Percentiles rank a stretch among this genome's conserved stretches.
Evolutionary conservation across 139 green algal species (phyloP).

Genomic region (Eudorina sp.): DNA sequence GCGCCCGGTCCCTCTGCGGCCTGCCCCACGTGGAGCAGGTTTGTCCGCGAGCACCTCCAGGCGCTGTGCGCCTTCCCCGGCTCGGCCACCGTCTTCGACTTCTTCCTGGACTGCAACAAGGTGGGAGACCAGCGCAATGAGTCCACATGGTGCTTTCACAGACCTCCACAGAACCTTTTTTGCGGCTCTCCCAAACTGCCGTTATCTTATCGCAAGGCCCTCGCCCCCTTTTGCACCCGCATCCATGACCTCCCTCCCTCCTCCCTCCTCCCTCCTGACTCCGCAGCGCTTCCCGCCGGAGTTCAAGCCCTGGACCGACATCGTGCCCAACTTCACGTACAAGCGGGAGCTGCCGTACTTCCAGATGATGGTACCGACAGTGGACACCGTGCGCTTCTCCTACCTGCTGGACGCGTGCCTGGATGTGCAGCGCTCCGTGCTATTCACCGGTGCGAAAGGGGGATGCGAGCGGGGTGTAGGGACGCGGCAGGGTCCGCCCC

Average conservation of each 20-base stretch:
- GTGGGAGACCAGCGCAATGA: too few relatives aligned
- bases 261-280: background rate
- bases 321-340: slow-evolving; percentile 82
- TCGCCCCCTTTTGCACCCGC: too few relatives aligned
- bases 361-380: slow-evolving; percentile 84
- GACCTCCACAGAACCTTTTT: too few relatives aligned
- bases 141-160: too few relatives aligned
- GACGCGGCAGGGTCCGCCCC: too few relatives aligned
- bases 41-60: slow-evolving; percentile 68
- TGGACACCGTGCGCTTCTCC: slow-evolving; percentile 83
- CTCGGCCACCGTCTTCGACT: slow-evolving; percentile 82
- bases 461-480: too few relatives aligned
- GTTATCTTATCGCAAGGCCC: too few relatives aligned
- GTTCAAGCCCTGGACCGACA: slow-evolving; percentile 78
- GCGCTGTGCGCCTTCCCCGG: slow-evolving; percentile 57
- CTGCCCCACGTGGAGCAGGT: too few relatives aligned
- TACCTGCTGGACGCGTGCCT: slow-evolving; percentile 78
- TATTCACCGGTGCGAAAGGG: slow-evolving; percentile 81
- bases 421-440: slow-evolving; percentile 76
- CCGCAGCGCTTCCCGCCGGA: slow-evolving; percentile 54
- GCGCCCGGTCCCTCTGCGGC: too few relatives aligned
- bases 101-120: slow-evolving; percentile 68
- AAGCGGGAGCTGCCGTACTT: slow-evolving; percentile 82
- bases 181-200: too few relatives aligned
- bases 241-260: background rate